Evolutionary conservation across 2,329 filamentous ascomycete genomes (phyloP).

Genomic region (Gremmenia infestans): DNA sequence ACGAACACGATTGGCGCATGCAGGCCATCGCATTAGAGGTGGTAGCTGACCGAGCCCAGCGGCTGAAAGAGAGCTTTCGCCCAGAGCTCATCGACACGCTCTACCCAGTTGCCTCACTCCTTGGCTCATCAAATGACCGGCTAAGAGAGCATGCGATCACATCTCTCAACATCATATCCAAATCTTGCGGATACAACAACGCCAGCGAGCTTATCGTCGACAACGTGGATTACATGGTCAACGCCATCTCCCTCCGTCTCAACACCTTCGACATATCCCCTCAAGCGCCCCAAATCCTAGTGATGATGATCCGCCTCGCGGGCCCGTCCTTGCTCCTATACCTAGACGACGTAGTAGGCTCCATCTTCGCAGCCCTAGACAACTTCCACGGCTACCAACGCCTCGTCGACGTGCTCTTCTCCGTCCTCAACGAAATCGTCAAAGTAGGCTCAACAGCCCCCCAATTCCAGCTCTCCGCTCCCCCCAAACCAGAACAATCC

Average conservation of each 20-base stretch:
- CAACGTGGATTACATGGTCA: constrained; percentile 95
- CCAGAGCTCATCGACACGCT: constrained; percentile 85
- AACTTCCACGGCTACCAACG: constrained; percentile 89
- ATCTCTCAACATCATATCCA: constrained; percentile 75
- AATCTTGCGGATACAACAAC: constrained; percentile 66
- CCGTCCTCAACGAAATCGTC: constrained; percentile 75
- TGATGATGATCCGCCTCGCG: constrained; percentile 90
- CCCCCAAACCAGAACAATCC: constrained; percentile 29
- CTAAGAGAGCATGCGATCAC: constrained; percentile 79
- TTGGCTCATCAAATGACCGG: constrained; percentile 64
- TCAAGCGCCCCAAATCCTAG: constrained; percentile 80
- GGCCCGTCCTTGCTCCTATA: constrained; percentile 79
- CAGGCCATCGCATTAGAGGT: constrained; percentile 78
- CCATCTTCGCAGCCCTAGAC: constrained; percentile 89
- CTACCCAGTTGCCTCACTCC: constrained; percentile 84
- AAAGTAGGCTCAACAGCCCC: constrained; percentile 68
- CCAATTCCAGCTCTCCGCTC: constrained; percentile 35
- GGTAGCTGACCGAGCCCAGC: constrained; percentile 68
- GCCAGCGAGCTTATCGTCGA: constrained; percentile 77
- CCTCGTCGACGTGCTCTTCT: constrained; percentile 81
- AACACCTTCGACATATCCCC: constrained; percentile 91
- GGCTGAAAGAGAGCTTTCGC: constrained; percentile 63
- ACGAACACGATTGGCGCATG: constrained; percentile 60
- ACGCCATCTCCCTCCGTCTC: constrained; percentile 81
- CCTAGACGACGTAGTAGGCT: constrained; percentile 84